Percentiles rank a stretch among this genome's conserved stretches.
Evolutionary conservation across 176 grass and related monocot species (phyloP).

Genomic region (Musa itinerans): DNA sequence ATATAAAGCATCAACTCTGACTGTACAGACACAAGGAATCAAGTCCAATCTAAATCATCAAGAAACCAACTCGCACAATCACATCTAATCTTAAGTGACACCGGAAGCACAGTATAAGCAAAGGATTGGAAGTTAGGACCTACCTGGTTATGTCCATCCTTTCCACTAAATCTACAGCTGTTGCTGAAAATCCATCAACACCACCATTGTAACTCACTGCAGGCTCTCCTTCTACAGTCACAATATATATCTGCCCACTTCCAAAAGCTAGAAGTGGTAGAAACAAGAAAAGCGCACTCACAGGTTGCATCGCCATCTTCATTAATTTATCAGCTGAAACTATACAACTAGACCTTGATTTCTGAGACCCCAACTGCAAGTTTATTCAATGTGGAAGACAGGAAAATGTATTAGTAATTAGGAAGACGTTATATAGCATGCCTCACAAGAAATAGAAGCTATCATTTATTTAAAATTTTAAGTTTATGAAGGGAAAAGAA

Average conservation of each 20-base stretch:
- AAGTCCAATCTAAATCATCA: neutral
- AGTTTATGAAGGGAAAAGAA: too few relatives aligned
- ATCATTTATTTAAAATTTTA: too few relatives aligned
- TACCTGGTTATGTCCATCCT: slow-evolving; percentile 83
- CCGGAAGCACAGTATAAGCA: neutral
- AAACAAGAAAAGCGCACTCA: slow-evolving; percentile 41
- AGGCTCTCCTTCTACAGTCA: slow-evolving; percentile 78
- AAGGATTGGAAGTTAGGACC: neutral
- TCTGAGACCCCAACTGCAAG: slow-evolving; percentile 23
- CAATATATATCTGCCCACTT: slow-evolving; percentile 82
- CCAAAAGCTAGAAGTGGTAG: slow-evolving; percentile 36
- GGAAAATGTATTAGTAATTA: neutral
- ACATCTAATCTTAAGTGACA: neutral
- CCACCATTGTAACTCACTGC: slow-evolving; percentile 70
- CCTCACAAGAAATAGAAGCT: too few relatives aligned
- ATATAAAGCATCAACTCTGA: neutral
- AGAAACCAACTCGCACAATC: neutral
- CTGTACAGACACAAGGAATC: neutral
- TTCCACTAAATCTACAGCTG: slow-evolving; percentile 51
- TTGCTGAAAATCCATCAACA: slow-evolving; percentile 61
- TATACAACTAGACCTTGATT: neutral
- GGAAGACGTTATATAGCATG: too few relatives aligned
- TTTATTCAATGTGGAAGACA: too few relatives aligned
- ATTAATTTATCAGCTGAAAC: neutral
- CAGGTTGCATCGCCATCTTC: slow-evolving; percentile 43